Evolutionary conservation across 805 yeast species (phyloP).

Genomic region (Babjeviella inositovora): DNA sequence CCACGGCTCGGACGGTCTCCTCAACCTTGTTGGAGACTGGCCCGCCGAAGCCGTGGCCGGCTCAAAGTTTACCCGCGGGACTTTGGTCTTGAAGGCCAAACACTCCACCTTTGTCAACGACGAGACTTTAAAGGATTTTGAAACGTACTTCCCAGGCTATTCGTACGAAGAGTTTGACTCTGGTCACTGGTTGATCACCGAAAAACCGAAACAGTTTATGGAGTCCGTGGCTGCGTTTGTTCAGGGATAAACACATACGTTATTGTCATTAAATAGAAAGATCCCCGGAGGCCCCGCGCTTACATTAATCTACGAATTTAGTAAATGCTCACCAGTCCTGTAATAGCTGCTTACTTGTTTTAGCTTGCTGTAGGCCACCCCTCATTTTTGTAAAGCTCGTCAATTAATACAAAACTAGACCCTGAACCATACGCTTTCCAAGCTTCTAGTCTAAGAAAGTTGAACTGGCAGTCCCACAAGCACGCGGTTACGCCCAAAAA

Average conservation of each 20-base stretch:
- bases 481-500: too few relatives aligned
- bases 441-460: too few relatives aligned
- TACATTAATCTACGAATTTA: too few relatives aligned
- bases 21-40: conserved; percentile 14
- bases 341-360: too few relatives aligned
- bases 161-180: conserved; percentile 8
- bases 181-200: conserved; percentile 3
- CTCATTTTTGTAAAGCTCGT: too few relatives aligned
- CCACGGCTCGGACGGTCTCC: conserved; percentile 10
- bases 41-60: conserved; percentile 9
- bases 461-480: too few relatives aligned
- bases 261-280: too few relatives aligned
- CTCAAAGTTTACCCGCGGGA: conserved; percentile 11
- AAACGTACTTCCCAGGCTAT: conserved; percentile 10
- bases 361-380: too few relatives aligned
- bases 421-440: too few relatives aligned
- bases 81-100: conserved; percentile 25
- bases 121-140: conserved; percentile 8
- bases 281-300: too few relatives aligned
- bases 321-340: too few relatives aligned
- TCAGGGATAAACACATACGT: conserved; percentile 4
- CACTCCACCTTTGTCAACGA: conserved; percentile 22
- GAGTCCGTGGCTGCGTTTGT: conserved; percentile 2
- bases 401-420: too few relatives aligned
- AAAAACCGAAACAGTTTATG: conserved; percentile 2